phyloP scores from a whole-genome alignment of 73 alveolate genomes.

The Paramecium pentaurelia region DNA sequence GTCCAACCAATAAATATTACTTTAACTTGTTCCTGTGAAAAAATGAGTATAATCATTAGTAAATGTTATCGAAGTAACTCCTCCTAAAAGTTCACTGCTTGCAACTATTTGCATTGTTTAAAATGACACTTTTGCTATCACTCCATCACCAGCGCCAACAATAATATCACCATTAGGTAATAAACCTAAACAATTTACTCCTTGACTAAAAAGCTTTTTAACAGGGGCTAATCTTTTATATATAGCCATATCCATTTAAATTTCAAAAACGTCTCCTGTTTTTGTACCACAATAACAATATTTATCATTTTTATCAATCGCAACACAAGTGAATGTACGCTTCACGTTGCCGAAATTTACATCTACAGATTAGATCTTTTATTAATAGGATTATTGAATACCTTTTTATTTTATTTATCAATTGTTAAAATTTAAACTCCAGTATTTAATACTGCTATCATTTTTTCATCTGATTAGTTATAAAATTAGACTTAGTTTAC shows the following conservation, averaged over 20 bases:
- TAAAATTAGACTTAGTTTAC: conserved; percentile 80
- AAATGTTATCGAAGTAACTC: conserved; percentile 86
- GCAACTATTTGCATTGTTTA: conserved; percentile 72
- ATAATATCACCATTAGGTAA: conserved; percentile 91
- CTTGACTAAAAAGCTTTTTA: conserved; percentile 75
- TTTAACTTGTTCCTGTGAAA: conserved; percentile 88
- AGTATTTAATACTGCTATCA: conserved; percentile 81
- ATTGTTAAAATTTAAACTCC: conserved; percentile 72
- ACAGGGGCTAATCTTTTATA: conserved; percentile 88
- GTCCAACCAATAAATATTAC: conserved; percentile 81
- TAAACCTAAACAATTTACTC: conserved; percentile 72
- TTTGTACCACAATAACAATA: conserved; percentile 82
- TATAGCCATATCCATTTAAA: conserved; percentile 74
- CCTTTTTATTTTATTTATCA: conserved; percentile 56
- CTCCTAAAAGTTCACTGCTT: conserved; percentile 85
- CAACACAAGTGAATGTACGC: conserved; percentile 77
- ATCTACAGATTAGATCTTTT: conserved; percentile 63
- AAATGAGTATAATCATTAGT: conserved; percentile 92
- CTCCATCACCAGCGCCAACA: conserved; percentile 94
- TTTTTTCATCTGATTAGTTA: conserved; percentile 77
- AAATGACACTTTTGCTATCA: conserved; percentile 82
- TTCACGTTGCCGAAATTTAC: conserved; percentile 87
- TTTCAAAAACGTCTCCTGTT: conserved; percentile 91
- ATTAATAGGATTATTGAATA: background rate
- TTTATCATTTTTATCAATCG: conserved; percentile 80